Evolutionary conservation across 257 asterid genomes (phyloP).

Genomic region (Cynanchum wilfordii): DNA sequence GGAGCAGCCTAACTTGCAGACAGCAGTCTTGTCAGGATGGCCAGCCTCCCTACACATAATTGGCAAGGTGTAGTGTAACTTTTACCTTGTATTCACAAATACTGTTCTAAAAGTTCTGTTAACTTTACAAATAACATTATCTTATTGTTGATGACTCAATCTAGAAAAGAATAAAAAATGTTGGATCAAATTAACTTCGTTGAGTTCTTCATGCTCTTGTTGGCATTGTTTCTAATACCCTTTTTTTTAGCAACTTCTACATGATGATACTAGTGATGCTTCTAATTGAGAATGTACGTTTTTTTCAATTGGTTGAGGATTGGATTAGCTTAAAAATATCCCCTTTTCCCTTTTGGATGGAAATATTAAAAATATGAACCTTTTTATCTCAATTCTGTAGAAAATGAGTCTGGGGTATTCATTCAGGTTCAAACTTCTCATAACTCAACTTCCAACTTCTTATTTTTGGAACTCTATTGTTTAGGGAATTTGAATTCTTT

Average conservation of each 20-base stretch:
- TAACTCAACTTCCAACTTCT: background rate
- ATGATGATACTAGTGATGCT: background rate
- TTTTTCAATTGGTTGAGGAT: background rate
- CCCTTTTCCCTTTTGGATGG: background rate
- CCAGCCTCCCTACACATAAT: conserved; percentile 93
- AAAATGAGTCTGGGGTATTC: background rate
- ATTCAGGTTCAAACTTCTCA: background rate
- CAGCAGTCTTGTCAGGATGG: conserved; percentile 77
- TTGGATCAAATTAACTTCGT: background rate
- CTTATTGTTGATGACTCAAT: background rate
- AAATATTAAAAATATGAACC: background rate
- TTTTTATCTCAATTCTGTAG: background rate
- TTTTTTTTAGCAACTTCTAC: background rate
- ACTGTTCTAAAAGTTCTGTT: background rate
- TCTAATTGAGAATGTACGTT: too few species aligned
- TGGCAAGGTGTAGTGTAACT: conserved; percentile 62
- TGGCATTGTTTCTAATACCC: background rate
- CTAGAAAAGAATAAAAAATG: background rate
- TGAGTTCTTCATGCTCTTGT: background rate
- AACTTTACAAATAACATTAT: background rate
- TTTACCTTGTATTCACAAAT: background rate
- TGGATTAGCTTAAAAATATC: background rate
- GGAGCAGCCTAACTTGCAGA: conserved; percentile 55
- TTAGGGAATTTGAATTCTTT: background rate
- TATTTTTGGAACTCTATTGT: background rate